phyloP scores from a whole-genome alignment of 2,329 filamentous ascomycete genomes.

The Calonectria honghensis region DNA sequence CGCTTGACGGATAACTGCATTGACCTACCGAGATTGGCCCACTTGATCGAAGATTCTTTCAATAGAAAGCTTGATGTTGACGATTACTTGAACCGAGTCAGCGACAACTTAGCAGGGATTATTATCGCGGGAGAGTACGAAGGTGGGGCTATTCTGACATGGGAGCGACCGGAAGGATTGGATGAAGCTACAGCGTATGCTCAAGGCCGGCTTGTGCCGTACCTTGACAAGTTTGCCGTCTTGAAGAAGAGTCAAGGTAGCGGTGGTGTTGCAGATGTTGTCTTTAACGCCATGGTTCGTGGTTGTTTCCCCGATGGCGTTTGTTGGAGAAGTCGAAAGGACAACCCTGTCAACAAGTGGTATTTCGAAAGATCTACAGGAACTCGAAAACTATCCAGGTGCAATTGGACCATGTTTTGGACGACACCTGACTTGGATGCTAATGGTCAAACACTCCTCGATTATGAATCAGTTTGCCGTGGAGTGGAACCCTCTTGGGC shows the following conservation, averaged over 20 bases:
- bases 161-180: constrained; percentile 84
- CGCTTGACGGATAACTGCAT: constrained; percentile 87
- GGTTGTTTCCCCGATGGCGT: constrained; percentile 92
- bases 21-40: constrained; percentile 86
- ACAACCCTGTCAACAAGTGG: constrained; percentile 99
- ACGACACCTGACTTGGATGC: constrained; percentile 82
- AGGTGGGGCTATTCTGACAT: constrained; percentile 94
- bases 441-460: constrained; percentile 73
- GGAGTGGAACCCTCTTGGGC: constrained; percentile 78
- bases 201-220: constrained; percentile 84
- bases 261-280: constrained; percentile 93
- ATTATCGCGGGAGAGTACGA: constrained; percentile 98
- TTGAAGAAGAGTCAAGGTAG: constrained; percentile 91
- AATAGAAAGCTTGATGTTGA: constrained; percentile 87
- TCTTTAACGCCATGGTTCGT: constrained; percentile 96
- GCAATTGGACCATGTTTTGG: constrained; percentile 99
- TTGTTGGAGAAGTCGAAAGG: constrained; percentile 91
- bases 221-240: constrained; percentile 98
- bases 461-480: constrained; percentile 86
- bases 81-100: constrained; percentile 88
- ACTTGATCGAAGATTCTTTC: constrained; percentile 96
- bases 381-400: constrained; percentile 86
- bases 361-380: constrained; percentile 95
- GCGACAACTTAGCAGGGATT: constrained; percentile 87
- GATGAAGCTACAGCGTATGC: constrained; percentile 72